Evolutionary conservation across 2,329 filamentous ascomycete species (phyloP), one percentile per base, ranked within the genome.

Genomic region (Pleomassaria siparia): DNA sequence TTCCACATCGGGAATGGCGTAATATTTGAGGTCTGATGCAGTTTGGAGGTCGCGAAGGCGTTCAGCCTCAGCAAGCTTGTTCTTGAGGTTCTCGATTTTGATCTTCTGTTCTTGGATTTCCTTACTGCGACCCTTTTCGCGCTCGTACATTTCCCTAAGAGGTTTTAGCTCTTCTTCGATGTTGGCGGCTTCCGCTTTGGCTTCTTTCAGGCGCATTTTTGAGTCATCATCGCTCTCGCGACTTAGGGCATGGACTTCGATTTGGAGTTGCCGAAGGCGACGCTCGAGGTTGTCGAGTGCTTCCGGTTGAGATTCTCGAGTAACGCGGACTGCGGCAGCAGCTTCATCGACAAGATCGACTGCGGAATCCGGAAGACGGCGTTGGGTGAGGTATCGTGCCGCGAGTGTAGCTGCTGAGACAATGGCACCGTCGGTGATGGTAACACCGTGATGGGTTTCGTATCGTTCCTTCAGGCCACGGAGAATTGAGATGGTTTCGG

Each of bases 391-490:
- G 63, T 99, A 99, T 47, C 94, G 87, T 40, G 92, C 89, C 12
- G 94, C 94, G 43, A 99, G 82, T 46, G 85, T 95, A n/a, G 94
- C 89, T 4, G 94, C 84, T 41, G 91, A 82, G 13, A 99, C 92
- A 53, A 99, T 88, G 54, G 94, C 94, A 63, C 86, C 90, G 66
- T 99, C 94, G 35, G 92, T 85, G 58, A 99, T 99, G 57, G 86
- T 97, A 63, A 99, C 94, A 79, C 92, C 91, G 71, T 99, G 94
- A 72, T 99, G 94, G 41, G 95, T 89, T 75, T 99, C 94, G 74
- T 97, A 99, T 70, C 91, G 90, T 71, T 97, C 92, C 78, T 97
- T 99, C 54, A 99, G 77, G 67, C 94, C 94, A 79, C 94, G 89
- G n/a, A 99, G 85, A 64, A 99, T 99, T 18, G 94, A 99, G 54